These are phyloP conservation scores for Ophiostoma tasmaniense DNA, from an alignment of 2,329 filamentous ascomycete genomes.

Conservation along the genomic window DNA sequence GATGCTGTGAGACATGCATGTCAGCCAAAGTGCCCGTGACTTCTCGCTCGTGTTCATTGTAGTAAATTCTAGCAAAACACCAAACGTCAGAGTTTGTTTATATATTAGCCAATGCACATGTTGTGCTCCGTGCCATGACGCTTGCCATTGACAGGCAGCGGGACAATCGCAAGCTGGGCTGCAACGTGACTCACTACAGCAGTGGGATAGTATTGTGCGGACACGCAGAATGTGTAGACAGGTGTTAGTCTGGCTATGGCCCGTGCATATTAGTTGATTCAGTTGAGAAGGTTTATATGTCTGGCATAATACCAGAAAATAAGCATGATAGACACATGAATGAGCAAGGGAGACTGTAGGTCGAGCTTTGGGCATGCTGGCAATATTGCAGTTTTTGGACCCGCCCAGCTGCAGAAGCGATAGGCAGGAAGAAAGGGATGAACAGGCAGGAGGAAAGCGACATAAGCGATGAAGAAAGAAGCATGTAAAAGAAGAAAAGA, in stretches of 20 bases:
- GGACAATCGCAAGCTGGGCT: background rate
- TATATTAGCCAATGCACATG: background rate
- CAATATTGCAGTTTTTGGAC: background rate
- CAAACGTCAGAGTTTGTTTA: too few relatives aligned
- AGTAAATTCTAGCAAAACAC: too few relatives aligned
- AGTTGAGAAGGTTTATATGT: background rate
- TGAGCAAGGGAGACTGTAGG: background rate
- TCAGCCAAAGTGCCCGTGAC: background rate
- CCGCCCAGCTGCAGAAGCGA: background rate
- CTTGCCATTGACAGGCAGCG: background rate
- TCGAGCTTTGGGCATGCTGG: background rate
- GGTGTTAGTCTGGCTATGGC: background rate
- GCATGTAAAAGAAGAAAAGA: background rate
- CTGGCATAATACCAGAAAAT: background rate
- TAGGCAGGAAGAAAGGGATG: background rate
- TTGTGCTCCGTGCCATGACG: background rate
- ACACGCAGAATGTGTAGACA: background rate
- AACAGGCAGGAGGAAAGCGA: background rate
- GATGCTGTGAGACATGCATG: background rate
- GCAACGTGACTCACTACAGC: background rate
- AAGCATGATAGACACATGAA: background rate
- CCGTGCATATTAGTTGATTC: background rate
- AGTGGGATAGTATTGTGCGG: background rate
- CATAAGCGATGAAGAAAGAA: background rate
- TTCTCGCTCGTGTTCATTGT: background rate